Evolutionary conservation across 371 early-diverging fungal species (phyloP).

Genomic region (Umbelopsis sp.): DNA sequence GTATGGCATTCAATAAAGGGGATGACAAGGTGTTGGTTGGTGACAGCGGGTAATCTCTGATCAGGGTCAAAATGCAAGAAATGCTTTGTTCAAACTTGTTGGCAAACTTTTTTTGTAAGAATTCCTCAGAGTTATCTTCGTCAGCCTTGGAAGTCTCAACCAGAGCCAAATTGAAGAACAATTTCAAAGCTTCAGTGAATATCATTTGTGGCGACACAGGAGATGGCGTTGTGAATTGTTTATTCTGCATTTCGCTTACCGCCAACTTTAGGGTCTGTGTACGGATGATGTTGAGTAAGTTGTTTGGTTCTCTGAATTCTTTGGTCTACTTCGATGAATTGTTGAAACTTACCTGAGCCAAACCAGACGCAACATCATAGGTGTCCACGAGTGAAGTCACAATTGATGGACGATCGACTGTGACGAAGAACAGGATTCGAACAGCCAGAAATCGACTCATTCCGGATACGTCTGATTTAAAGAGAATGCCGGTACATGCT

Average conservation of each 20-base stretch:
- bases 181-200: conserved; percentile 59
- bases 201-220: conserved; percentile 51
- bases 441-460: conserved; percentile 60
- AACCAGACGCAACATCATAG: not conserved
- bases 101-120: conserved; percentile 21
- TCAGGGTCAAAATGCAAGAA: conserved; percentile 36
- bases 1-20: conserved; percentile 77
- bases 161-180: conserved; percentile 61
- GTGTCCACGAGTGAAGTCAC: conserved; percentile 48
- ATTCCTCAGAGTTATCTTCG: conserved; percentile 24
- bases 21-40: conserved; percentile 65
- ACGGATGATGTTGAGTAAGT: no score
- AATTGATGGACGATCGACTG: conserved; percentile 47
- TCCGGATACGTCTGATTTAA: conserved; percentile 39
- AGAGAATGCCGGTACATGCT: conserved; percentile 37
- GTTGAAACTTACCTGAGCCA: not conserved
- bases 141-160: conserved; percentile 35
- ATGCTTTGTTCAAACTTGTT: conserved; percentile 35
- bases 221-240: conserved; percentile 21
- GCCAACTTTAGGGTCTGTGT: not conserved
- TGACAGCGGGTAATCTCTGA: conserved; percentile 46
- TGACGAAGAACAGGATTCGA: conserved; percentile 63
- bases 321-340: not conserved
- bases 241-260: not conserved
- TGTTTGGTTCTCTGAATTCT: no score